phyloP scores from a whole-genome alignment of 108 stramenopile genomes.

The Parietichytrium sp. region DNA sequence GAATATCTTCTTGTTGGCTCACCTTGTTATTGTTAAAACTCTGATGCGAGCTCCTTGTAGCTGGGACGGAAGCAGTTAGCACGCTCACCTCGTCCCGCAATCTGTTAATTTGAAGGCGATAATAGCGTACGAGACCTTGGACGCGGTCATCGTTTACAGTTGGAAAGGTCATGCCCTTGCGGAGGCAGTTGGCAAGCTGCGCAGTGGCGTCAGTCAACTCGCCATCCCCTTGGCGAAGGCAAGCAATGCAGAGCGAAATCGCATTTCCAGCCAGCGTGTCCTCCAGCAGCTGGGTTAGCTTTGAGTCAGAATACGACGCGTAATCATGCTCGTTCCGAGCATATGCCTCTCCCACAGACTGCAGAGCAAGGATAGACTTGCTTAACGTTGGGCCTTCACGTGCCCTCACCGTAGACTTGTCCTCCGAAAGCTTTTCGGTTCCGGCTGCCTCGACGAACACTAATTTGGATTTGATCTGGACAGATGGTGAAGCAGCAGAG shows the following conservation, averaged over 20 bases:
- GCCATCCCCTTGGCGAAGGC: background rate
- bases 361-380: background rate
- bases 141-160: slow-evolving; percentile 9
- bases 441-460: background rate
- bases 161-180: background rate
- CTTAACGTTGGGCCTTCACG: slow-evolving; percentile 18
- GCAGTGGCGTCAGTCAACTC: background rate
- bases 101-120: slow-evolving; percentile 14
- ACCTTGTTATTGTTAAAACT: background rate
- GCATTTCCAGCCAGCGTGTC: background rate
- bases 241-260: background rate
- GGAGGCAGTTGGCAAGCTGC: background rate
- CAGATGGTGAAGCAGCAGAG: too few species aligned
- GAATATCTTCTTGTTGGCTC: too few species aligned
- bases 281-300: background rate
- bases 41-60: background rate
- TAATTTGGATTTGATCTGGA: background rate
- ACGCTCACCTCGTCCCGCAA: slow-evolving; percentile 22
- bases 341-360: slow-evolving; percentile 4
- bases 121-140: background rate
- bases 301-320: background rate
- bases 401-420: background rate
- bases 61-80: background rate
- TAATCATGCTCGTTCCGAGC: slow-evolving; percentile 9
- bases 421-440: background rate